These are phyloP conservation scores for Cercospora sesami DNA, from an alignment of 2,329 filamentous ascomycete species.

Conservation along the genomic window DNA sequence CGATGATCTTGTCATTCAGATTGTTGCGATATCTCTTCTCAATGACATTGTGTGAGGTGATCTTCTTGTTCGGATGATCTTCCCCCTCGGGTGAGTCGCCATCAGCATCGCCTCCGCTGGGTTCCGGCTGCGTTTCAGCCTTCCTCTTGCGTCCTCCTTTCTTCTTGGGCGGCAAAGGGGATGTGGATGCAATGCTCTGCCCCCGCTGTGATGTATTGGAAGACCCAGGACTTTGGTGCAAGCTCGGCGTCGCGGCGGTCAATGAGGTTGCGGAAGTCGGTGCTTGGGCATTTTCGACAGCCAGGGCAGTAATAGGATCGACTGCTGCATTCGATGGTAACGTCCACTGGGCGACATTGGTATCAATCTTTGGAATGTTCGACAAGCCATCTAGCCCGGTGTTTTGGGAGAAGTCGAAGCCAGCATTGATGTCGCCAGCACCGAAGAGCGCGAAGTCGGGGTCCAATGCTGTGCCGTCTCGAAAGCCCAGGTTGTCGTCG, in stretches of 20 bases:
- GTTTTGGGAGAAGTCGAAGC: slow-evolving; percentile 35
- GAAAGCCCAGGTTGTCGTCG: slow-evolving; percentile 36
- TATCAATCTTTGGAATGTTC: slow-evolving; percentile 30
- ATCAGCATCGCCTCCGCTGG: slow-evolving; percentile 50
- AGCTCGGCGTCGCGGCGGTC: slow-evolving; percentile 30
- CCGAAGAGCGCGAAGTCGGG: slow-evolving; percentile 33
- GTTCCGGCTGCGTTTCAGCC: slow-evolving; percentile 31
- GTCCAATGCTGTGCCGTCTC: slow-evolving; percentile 21
- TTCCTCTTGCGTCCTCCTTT: slow-evolving; percentile 41
- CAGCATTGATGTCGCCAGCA: slow-evolving; percentile 27
- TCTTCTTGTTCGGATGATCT: slow-evolving; percentile 67
- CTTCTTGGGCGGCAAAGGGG: slow-evolving; percentile 39
- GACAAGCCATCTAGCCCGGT: slow-evolving; percentile 24
- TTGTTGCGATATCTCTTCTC: slow-evolving; percentile 97
- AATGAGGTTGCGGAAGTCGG: slow-evolving; percentile 20
- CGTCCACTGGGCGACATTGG: slow-evolving; percentile 31
- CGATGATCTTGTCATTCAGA: slow-evolving; percentile 94
- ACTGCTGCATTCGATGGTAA: slow-evolving; percentile 25
- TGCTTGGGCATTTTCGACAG: slow-evolving; percentile 28
- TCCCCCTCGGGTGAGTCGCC: slow-evolving; percentile 35
- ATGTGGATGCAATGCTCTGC: slow-evolving; percentile 36
- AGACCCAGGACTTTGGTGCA: slow-evolving; percentile 38
- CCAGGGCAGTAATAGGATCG: slow-evolving; percentile 25
- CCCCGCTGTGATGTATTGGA: slow-evolving; percentile 29
- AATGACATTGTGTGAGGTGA: slow-evolving; percentile 93